phyloP scores from a whole-genome alignment of 352 stramenopile genomes.

The Globisporangium nunn region DNA sequence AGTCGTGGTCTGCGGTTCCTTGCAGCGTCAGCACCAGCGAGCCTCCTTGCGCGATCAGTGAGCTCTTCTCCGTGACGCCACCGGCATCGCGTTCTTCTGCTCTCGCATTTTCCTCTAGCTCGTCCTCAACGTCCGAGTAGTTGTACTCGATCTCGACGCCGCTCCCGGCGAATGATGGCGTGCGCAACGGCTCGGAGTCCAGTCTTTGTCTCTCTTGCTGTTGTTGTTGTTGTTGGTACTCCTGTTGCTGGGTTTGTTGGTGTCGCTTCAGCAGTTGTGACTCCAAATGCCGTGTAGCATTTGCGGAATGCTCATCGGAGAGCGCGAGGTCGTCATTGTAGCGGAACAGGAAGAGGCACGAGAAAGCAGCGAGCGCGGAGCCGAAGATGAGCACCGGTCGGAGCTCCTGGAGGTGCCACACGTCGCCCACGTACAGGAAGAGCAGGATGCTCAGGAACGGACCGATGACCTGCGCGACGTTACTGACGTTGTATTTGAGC shows the following conservation, averaged over 20 bases:
- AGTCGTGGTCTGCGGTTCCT: too few species aligned
- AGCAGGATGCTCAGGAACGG: slow-evolving; percentile 60
- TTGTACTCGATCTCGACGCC: slow-evolving; percentile 64
- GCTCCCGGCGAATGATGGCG: slow-evolving; percentile 48
- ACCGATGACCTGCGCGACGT: slow-evolving; percentile 38
- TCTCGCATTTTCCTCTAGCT: background rate
- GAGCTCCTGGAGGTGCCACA: slow-evolving; percentile 60
- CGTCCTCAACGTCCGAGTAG: slow-evolving; percentile 41
- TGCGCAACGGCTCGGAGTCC: slow-evolving; percentile 39
- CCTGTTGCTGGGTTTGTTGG: too few species aligned
- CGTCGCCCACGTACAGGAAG: slow-evolving; percentile 62
- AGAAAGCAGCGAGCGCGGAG: slow-evolving; percentile 40
- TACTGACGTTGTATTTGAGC: slow-evolving; percentile 57
- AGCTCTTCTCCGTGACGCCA: background rate
- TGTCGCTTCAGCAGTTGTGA: too few species aligned
- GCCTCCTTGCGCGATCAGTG: background rate
- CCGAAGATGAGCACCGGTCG: slow-evolving; percentile 63
- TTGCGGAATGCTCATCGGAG: too few species aligned
- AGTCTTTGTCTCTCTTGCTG: slow-evolving; percentile 45
- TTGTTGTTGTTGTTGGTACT: slow-evolving; percentile 34
- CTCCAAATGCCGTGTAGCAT: too few species aligned
- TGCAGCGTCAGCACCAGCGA: background rate
- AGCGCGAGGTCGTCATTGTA: slow-evolving; percentile 74
- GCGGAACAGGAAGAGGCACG: slow-evolving; percentile 61
- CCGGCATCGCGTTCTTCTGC: too few species aligned